Base-by-base conservation (phyloP, 495 filamentous ascomycete species). In the Aspergillus mulundensis region DNA sequence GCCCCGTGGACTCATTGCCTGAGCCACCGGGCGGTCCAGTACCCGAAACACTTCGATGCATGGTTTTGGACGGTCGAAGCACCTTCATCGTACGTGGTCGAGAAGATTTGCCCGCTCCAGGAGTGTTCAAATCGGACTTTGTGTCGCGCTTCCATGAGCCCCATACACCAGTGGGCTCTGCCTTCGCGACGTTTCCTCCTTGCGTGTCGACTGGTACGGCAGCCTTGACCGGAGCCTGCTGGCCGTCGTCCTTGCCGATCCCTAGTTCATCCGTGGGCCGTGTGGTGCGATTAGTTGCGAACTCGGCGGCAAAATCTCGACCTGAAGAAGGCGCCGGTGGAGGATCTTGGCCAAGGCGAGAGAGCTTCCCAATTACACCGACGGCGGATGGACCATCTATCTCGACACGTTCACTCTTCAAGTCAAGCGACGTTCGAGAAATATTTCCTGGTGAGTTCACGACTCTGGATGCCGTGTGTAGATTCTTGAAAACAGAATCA, bases 51-150 rank as follows among this genome's bases (percentile, higher is more conserved):
- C 72, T 71, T 2, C 81, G 79, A 14, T 66, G 66, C 19, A 66
- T 60, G 1, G 80, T 63, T 61, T 85, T 88, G 38, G 74, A 80
- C 10, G 88, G 82, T 55, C 86, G 84, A n/a, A 92, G 76, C 8
- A 92, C 82, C 72, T 90, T 92, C 88, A 91, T 91, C 25, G 81
- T 77, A 47, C 87, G 82, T 23, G 73, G 70, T 2, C 80, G 70
- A 32, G 72, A 69, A n/a, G 66, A 63, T 49, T 80, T 84, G 47
- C 70, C 75, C 32, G 73, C 64, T 21, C 65, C 61, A 48, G 58
- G 48, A 5, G 72, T 71, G 56, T 64, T 78, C 1, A 76, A 71
- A 41, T 81, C 77, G 4, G 71, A 57, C 30, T 76, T 73, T 16
- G 76, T 61, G 14, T 82, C 81, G 45, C 85, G 84, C 49, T 87